Evolutionary conservation across 169 alveolate species (phyloP), one percentile per base, ranked within the genome.

Genomic region (Plasmodium blacklocki): DNA sequence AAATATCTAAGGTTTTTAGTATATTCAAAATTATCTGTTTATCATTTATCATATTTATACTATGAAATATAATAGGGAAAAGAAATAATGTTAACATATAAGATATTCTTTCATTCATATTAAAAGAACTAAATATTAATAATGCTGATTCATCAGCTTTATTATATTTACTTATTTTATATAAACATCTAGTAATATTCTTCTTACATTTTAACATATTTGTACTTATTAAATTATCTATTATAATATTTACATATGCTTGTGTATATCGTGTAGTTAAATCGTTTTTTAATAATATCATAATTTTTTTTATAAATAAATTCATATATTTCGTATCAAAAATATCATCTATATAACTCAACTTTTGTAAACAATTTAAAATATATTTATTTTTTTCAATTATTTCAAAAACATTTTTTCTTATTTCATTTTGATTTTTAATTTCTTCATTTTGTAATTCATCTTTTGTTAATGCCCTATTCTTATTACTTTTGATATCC

Each of bases 361-460:
- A 60, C 52, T 60, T 62, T 72, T 70, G 59, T 39, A 86, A 45
- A 72, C 92, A 86, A 43, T 70, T 64, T 19, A 86, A 73, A 64
- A 86, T 43, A 18, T 72, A 86, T 72, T 72, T 86, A 86, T 86
- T 86, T 49, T 60, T 72, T 60, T 72, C 87, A 6, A 86, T 23
- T 72, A 71, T 59, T 86, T 32, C 92, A 45, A 71, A 59, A 8
- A 86, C 56, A 12, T 23, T 72, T 18, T 5, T 52, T 39, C 92
- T 67, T 6, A 86, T 86, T 50, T 47, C 75, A 43, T 86, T 72
- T 54, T 86, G 92, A 47, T 86, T 86, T 23, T 66, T 56, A 62
- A 86, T 72, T 72, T 86, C 92, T 60, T 86, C 92, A 21, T 45
- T 43, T 86, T 86, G 88, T 60, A 86, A 49, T 21, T 86, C 92